Evolutionary conservation across 805 yeast species (phyloP).

Genomic region (Saccharomycopsis microspora): DNA sequence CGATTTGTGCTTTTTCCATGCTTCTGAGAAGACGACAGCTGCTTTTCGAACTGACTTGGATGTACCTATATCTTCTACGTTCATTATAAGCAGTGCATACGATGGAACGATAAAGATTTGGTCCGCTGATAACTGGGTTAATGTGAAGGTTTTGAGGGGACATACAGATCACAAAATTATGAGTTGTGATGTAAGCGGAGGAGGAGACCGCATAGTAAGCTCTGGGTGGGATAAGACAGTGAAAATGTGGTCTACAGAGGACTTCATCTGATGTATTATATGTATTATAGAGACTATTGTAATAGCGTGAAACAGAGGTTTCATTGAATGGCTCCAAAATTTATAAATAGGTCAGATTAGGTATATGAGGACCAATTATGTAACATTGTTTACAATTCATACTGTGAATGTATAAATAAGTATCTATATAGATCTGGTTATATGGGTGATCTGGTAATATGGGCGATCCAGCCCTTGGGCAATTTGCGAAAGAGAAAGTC

Average conservation of each 20-base stretch:
- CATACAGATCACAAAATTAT: slow-evolving; percentile 57
- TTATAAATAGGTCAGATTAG: background rate
- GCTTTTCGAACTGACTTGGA: slow-evolving; percentile 22
- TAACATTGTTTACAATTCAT: too few species aligned
- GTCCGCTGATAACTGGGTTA: slow-evolving; percentile 63
- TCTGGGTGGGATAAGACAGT: slow-evolving; percentile 83
- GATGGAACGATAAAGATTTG: slow-evolving; percentile 57
- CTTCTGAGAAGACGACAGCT: slow-evolving; percentile 20
- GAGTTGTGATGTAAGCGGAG: slow-evolving; percentile 45
- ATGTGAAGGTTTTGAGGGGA: slow-evolving; percentile 38
- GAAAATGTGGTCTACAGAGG: slow-evolving; percentile 31
- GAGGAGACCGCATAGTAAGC: slow-evolving; percentile 36
- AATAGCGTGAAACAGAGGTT: background rate
- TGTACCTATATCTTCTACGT: slow-evolving; percentile 29
- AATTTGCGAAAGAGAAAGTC: too few species aligned
- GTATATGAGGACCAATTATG: background rate
- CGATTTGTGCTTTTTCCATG: slow-evolving; percentile 41
- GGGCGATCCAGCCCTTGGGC: too few species aligned
- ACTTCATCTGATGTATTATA: background rate
- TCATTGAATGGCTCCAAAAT: background rate
- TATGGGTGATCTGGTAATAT: too few species aligned
- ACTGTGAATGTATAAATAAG: too few species aligned
- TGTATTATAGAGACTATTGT: background rate
- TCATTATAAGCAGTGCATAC: slow-evolving; percentile 52
- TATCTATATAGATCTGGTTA: too few species aligned